phyloP scores from a whole-genome alignment of 1,284 basidiomycete species.

The Puccinia triticina region DNA sequence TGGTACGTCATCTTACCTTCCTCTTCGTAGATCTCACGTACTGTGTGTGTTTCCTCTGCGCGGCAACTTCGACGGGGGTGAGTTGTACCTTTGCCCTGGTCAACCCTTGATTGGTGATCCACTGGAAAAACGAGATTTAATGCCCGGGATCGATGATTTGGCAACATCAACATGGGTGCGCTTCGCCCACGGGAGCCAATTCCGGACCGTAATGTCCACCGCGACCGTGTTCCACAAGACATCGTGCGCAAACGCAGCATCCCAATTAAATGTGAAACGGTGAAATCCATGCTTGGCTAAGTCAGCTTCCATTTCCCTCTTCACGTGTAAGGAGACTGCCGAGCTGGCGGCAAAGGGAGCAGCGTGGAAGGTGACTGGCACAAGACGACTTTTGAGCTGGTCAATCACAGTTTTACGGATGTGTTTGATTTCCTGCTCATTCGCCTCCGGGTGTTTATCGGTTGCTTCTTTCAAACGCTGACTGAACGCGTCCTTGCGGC shows the following conservation, averaged over 20 bases:
- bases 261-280: constrained; percentile 7
- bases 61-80: neutral
- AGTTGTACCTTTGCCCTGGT: neutral
- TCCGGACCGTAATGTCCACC: neutral
- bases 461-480: neutral
- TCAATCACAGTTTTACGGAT: neutral
- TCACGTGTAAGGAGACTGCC: neutral
- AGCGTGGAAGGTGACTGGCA: neutral
- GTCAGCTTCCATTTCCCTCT: constrained; percentile 6
- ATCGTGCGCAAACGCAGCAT: neutral
- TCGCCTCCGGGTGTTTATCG: neutral
- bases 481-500: neutral
- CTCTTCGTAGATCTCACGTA: neutral
- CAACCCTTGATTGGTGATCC: constrained; percentile 7
- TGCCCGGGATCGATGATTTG: neutral
- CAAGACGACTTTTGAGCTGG: neutral
- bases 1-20: neutral
- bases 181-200: neutral
- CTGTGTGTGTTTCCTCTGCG: neutral
- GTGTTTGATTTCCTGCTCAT: constrained; percentile 18
- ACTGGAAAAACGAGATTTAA: constrained; percentile 9
- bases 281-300: neutral
- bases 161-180: neutral
- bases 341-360: neutral
- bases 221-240: neutral